phyloP scores from a whole-genome alignment of 2,329 filamentous ascomycete species.

The Berkeleyomyces rouxiae region DNA sequence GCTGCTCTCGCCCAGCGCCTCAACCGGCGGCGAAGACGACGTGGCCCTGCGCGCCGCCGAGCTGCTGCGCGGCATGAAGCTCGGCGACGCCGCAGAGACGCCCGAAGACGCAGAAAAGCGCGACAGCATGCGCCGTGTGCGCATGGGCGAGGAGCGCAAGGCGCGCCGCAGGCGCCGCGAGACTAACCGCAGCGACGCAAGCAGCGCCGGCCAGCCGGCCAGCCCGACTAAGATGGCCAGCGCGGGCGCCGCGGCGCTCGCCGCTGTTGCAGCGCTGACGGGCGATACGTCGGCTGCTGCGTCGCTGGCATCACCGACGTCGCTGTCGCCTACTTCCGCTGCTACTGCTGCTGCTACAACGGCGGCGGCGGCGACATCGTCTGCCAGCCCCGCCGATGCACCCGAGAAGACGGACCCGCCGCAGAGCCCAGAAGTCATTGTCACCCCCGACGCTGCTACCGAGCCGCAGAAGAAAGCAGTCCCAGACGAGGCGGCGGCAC shows the following conservation, averaged over 20 bases:
- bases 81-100: conserved; percentile 41
- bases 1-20: conserved; percentile 28
- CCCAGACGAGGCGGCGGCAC: background rate
- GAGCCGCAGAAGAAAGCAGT: background rate
- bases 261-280: background rate
- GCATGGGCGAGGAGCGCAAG: conserved; percentile 62
- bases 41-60: conserved; percentile 72
- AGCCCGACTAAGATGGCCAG: conserved; percentile 16
- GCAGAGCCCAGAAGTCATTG: background rate
- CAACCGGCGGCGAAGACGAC: conserved; percentile 42
- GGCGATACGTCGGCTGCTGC: background rate
- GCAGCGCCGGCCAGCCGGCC: conserved; percentile 10
- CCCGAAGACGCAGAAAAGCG: conserved; percentile 33
- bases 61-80: conserved; percentile 67
- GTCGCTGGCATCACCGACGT: background rate
- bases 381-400: background rate
- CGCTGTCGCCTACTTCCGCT: background rate
- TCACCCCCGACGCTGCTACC: background rate
- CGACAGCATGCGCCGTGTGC: conserved; percentile 50
- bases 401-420: background rate
- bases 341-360: background rate
- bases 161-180: conserved; percentile 50
- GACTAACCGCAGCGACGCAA: conserved; percentile 27
- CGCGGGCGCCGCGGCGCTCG: background rate
- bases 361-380: too few relatives aligned